Evolutionary conservation across 805 yeast genomes (phyloP).

Genomic region (Kuraishia floccosa): DNA sequence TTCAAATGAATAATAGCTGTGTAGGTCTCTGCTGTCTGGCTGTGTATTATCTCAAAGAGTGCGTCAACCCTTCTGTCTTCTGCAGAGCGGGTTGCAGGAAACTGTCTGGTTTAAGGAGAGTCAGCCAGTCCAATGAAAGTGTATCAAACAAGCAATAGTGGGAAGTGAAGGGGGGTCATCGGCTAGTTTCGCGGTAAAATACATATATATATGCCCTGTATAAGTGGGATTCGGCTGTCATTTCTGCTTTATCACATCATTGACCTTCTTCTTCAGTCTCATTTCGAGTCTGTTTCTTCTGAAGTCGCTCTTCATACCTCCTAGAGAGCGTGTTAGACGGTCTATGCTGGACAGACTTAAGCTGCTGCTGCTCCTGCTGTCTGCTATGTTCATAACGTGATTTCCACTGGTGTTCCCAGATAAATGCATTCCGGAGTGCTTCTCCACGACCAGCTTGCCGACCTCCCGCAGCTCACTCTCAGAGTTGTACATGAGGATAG

Average conservation of each 20-base stretch:
- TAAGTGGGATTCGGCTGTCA: no score
- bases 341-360: not conserved
- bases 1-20: no score
- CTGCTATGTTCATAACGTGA: not conserved
- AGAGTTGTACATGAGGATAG: conserved; percentile 3
- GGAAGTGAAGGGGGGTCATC: no score
- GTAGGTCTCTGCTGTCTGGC: no score
- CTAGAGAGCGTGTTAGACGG: not conserved
- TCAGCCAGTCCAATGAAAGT: no score
- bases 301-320: not conserved
- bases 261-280: conserved; percentile 1
- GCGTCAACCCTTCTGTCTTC: no score
- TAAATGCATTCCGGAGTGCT: not conserved
- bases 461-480: conserved; percentile 2
- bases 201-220: no score
- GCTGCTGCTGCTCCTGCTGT: not conserved
- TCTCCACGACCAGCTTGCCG: conserved; percentile 3
- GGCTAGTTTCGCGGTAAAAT: no score
- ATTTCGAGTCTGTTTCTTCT: conserved; percentile 1
- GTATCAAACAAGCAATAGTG: no score
- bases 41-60: no score
- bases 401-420: not conserved
- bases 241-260: not conserved
- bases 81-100: no score
- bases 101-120: no score